Evolutionary conservation across 805 yeast genomes (phyloP), one percentile per base, ranked within the genome.

Genomic region (Isabelozyma gotoi): DNA sequence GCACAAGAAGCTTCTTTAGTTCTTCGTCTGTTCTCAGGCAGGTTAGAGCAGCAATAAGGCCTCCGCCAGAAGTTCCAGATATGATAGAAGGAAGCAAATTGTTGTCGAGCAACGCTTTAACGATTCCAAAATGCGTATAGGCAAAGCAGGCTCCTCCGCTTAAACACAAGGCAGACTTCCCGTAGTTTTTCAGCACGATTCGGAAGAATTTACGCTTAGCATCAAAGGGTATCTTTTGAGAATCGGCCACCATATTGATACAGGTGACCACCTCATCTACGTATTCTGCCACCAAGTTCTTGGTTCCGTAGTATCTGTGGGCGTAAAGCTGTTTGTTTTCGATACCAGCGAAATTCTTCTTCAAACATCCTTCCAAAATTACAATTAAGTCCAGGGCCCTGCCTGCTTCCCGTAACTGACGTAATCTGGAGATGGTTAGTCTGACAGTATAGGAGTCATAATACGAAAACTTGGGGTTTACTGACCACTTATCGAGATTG

Each of bases 71-170:
- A 0, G 94, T 86, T 1, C 95, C 95, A 29, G 87, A 78, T 7
- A 87, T 69, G 31, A 86, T 83, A 4, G 72, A 71, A 1, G 95
- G 95, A 40, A 86, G 64, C 39, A 78, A 63, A 57, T 82, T 84
- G 44, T 77, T 76, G 45, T 87, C 90, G 4, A 85, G 62, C 33
- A 87, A 61, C 0, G 90, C 91, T 49, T 82, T 82, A 19, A 85
- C 74, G 2, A 86, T 78, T 2, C 95, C 95, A 62, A 85, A 82
- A 61, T 86, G 95, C 24, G 82, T 80, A 51, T 84, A 83, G 1
- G 91, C 80, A 60, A 86, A 87, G 21, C 86, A 78, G 1, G 90
- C 95, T 18, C 94, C 95, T 3, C 95, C 94, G 43, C 85, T 78
- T 19, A 86, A 68, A 49, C 88, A 82, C 12, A 86, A 65, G 0